These are phyloP conservation scores for Penstemon newberryi DNA, from an alignment of 257 asterid genomes.

Conservation along the genomic window DNA sequence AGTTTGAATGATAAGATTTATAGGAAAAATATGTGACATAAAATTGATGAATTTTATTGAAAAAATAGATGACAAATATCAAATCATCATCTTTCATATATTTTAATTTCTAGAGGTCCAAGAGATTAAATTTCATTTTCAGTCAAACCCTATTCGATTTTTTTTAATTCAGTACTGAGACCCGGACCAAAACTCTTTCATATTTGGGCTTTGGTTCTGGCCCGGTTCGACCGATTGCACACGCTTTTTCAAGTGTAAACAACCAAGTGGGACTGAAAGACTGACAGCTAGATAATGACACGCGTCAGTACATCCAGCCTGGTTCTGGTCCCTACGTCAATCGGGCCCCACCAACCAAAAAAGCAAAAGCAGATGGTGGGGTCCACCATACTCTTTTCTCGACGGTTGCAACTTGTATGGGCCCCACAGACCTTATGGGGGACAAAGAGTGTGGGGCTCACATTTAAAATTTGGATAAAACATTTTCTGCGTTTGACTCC, in stretches of 20 bases:
- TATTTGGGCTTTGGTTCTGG: no score
- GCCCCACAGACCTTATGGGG: conserved; percentile 26
- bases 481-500: conserved; percentile 2
- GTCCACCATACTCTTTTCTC: conserved; percentile 39
- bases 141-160: no score
- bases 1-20: no score
- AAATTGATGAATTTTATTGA: no score
- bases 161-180: no score
- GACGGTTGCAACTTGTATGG: conserved; percentile 21
- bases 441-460: conserved; percentile 27
- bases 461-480: conserved; percentile 12
- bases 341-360: conserved; percentile 14
- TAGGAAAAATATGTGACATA: no score
- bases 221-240: no score
- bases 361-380: conserved; percentile 27
- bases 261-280: not conserved
- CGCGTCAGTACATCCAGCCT: conserved; percentile 24
- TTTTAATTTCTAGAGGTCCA: no score
- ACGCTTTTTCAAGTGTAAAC: not conserved
- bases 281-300: conserved; percentile 22
- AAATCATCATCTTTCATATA: no score
- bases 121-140: no score
- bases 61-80: no score
- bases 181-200: no score
- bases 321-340: conserved; percentile 12